Evolutionary conservation across 1,284 basidiomycete species (phyloP).

Genomic region (Ustilago cynodontis): DNA sequence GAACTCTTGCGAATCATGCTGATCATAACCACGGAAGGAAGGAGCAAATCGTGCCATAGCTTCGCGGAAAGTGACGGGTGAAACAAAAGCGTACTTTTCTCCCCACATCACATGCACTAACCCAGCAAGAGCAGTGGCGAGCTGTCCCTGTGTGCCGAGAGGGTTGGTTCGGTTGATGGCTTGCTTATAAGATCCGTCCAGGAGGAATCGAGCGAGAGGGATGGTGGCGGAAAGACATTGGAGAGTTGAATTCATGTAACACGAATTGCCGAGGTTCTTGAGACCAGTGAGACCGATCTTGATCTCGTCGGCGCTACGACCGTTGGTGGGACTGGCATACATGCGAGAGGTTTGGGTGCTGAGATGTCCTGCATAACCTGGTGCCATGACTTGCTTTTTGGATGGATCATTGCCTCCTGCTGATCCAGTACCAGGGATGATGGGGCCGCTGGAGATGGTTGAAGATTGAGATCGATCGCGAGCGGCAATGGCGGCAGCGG

Average conservation of each 20-base stretch:
- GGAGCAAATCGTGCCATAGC: slow-evolving; percentile 70
- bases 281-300: slow-evolving; percentile 67
- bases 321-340: slow-evolving; percentile 37
- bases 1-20: slow-evolving; percentile 63
- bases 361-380: slow-evolving; percentile 43
- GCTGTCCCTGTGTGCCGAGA: slow-evolving; percentile 86
- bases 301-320: slow-evolving; percentile 48
- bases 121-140: slow-evolving; percentile 85
- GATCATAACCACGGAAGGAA: slow-evolving; percentile 62
- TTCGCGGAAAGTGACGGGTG: slow-evolving; percentile 88
- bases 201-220: slow-evolving; percentile 63
- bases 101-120: slow-evolving; percentile 90
- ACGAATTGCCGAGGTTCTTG: slow-evolving; percentile 69
- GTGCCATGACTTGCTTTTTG: slow-evolving; percentile 48
- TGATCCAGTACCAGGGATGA: slow-evolving; percentile 28
- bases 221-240: slow-evolving; percentile 68
- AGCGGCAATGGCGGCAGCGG: not conserved
- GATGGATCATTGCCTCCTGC: slow-evolving; percentile 44
- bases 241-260: slow-evolving; percentile 70
- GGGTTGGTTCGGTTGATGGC: slow-evolving; percentile 90
- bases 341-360: slow-evolving; percentile 38
- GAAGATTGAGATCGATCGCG: slow-evolving; percentile 25
- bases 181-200: slow-evolving; percentile 80
- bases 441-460: slow-evolving; percentile 6
- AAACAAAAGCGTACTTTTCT: slow-evolving; percentile 84